phyloP scores from a whole-genome alignment of 768 basidiomycete genomes.

The Termitomyces sp. region DNA sequence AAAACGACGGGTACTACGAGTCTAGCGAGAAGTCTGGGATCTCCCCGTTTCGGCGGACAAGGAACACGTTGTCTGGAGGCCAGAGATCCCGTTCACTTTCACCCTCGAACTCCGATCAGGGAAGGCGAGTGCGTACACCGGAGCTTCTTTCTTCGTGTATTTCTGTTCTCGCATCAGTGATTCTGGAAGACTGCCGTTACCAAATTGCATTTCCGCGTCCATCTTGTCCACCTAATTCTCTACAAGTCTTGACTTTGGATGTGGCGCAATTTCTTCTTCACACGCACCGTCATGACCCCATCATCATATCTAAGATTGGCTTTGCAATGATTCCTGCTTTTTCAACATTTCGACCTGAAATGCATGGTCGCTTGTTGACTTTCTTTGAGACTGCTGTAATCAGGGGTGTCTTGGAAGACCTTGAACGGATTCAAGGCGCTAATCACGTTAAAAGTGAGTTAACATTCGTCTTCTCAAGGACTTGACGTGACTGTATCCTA shows the following conservation, averaged over 20 bases:
- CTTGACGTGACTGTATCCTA: not conserved
- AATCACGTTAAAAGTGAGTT: constrained; percentile 9
- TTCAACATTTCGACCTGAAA: constrained; percentile 55
- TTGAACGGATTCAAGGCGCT: constrained; percentile 31
- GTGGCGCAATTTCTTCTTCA: constrained; percentile 64
- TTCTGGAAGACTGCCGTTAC: constrained; percentile 71
- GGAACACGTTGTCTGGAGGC: constrained; percentile 34
- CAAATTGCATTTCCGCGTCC: constrained; percentile 54
- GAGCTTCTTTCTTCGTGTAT: constrained; percentile 58
- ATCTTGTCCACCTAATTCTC: constrained; percentile 62
- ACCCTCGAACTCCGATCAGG: constrained; percentile 34
- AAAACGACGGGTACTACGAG: constrained; percentile 13
- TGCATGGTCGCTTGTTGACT: constrained; percentile 55
- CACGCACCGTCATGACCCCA: constrained; percentile 44
- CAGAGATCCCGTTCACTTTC: constrained; percentile 53
- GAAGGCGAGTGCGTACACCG: constrained; percentile 31
- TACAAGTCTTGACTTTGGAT: constrained; percentile 71
- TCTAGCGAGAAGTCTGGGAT: constrained; percentile 21
- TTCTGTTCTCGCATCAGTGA: constrained; percentile 53
- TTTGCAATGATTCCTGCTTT: constrained; percentile 74
- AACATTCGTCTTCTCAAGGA: not conserved
- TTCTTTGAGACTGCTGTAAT: constrained; percentile 67
- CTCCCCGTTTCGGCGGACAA: constrained; percentile 41
- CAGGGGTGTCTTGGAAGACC: constrained; percentile 44
- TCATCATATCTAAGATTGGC: constrained; percentile 52